These are phyloP conservation scores for Fusarium setosum DNA, from an alignment of 2,329 filamentous ascomycete species.

Conservation along the genomic window DNA sequence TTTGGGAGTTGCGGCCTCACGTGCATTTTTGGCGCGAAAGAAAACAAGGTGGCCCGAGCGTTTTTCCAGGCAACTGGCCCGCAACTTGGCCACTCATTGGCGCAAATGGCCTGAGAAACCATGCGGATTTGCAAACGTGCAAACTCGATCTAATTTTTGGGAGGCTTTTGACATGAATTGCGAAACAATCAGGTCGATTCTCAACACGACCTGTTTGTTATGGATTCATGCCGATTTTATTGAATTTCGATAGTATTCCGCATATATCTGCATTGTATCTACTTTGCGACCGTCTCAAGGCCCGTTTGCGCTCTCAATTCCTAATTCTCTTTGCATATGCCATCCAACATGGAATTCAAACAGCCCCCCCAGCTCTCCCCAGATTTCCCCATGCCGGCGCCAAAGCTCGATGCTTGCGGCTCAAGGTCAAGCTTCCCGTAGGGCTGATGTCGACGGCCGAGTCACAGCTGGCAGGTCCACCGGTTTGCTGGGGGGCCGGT, in stretches of 20 bases:
- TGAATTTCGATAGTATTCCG: neutral
- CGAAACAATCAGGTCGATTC: conserved; percentile 16
- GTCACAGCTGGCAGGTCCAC: conserved; percentile 29
- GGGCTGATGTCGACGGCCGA: conserved; percentile 41
- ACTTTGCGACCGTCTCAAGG: conserved; percentile 10
- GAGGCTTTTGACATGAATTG: conserved; percentile 23
- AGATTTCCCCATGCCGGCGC: conserved; percentile 38
- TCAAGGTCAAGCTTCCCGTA: conserved; percentile 42
- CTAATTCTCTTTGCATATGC: conserved; percentile 9
- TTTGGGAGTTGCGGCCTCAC: conserved; percentile 35
- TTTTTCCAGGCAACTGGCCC: conserved; percentile 37
- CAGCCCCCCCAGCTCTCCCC: conserved; percentile 34
- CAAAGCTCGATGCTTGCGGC: conserved; percentile 44
- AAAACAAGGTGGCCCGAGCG: conserved; percentile 38
- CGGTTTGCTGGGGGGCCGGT: conserved; percentile 1
- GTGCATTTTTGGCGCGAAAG: conserved; percentile 38
- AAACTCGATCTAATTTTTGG: conserved; percentile 19
- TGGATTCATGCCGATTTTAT: neutral
- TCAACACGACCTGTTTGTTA: conserved; percentile 7
- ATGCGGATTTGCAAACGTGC: conserved; percentile 30
- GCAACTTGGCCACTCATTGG: conserved; percentile 31
- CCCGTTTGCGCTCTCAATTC: conserved; percentile 31
- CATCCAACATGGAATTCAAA: conserved; percentile 16
- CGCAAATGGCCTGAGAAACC: neutral
- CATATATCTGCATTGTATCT: conserved; percentile 7